Conservation (phyloP, 2,329 filamentous ascomycete genomes). For the Aspergillus japonicus region DNA sequence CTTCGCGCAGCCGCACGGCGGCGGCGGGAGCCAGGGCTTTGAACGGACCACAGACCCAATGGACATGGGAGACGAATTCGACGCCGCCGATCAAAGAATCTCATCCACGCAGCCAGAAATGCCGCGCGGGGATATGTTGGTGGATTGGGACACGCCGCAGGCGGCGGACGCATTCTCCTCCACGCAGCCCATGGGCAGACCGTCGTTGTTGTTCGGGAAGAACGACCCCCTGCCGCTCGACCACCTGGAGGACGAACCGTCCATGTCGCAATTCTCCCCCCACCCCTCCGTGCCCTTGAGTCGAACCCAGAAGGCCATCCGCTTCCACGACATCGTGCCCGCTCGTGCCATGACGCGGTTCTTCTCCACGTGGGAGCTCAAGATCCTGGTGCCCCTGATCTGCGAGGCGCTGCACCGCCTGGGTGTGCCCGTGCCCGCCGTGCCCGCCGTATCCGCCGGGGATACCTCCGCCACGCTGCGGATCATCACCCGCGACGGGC, state of each 20-base stretch:
- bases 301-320: slow-evolving; percentile 83
- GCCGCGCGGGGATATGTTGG: slow-evolving; percentile 69
- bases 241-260: slow-evolving; percentile 79
- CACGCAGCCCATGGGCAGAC: slow-evolving; percentile 48
- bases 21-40: slow-evolving; percentile 36
- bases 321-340: slow-evolving; percentile 88
- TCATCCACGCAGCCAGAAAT: slow-evolving; percentile 85
- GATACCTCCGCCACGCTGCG: slow-evolving; percentile 63
- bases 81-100: slow-evolving; percentile 50
- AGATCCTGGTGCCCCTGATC: slow-evolving; percentile 75
- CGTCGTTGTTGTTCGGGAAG: slow-evolving; percentile 33
- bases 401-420: slow-evolving; percentile 79
- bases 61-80: slow-evolving; percentile 50
- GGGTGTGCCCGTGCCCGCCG: slow-evolving; percentile 68
- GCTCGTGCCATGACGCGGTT: slow-evolving; percentile 85
- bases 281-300: slow-evolving; percentile 75
- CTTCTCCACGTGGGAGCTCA: slow-evolving; percentile 75
- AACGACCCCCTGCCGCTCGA: slow-evolving; percentile 53
- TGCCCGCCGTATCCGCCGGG: slow-evolving; percentile 45
- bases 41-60: slow-evolving; percentile 65
- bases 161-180: slow-evolving; percentile 45
- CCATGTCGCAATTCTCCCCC: slow-evolving; percentile 77
- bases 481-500: slow-evolving; percentile 66
- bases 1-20: slow-evolving; percentile 46
- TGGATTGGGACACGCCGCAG: slow-evolving; percentile 84